Percentiles rank a stretch among this genome's conserved stretches.
Evolutionary conservation across 192 early-diverging fungal genomes (phyloP).

Genomic region (Gigaspora rosea): DNA sequence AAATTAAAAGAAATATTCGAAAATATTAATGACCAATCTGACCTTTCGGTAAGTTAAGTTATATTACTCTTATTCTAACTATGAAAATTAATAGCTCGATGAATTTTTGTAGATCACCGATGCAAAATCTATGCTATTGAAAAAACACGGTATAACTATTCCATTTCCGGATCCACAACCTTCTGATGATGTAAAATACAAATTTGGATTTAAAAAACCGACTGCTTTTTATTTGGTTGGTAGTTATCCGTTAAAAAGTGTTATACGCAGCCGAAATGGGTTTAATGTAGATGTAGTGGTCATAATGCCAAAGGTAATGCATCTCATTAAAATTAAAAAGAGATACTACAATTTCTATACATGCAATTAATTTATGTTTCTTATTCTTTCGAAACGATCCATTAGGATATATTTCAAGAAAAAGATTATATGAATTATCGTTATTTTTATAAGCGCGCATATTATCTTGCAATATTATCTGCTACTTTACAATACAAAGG

Average conservation of each 20-base stretch:
- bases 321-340: neutral
- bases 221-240: constrained; percentile 80
- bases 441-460: constrained; percentile 95
- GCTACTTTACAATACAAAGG: constrained; percentile 51
- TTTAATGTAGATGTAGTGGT: constrained; percentile 90
- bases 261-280: constrained; percentile 54
- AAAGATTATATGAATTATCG: constrained; percentile 93
- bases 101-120: constrained; percentile 41
- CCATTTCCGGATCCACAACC: constrained; percentile 82
- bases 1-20: constrained; percentile 72
- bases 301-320: constrained; percentile 76
- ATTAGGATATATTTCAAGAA: constrained; percentile 75
- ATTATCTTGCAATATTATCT: constrained; percentile 82
- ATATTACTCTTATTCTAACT: neutral
- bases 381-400: too few relatives aligned
- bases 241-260: constrained; percentile 81
- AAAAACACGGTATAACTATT: constrained; percentile 61
- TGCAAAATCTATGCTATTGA: constrained; percentile 47
- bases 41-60: constrained; percentile 57
- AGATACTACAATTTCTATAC: too few relatives aligned
- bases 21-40: constrained; percentile 50
- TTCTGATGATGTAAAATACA: constrained; percentile 68
- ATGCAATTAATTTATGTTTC: too few relatives aligned
- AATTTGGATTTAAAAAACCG: constrained; percentile 78
- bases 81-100: neutral